A percentile compares a stretch with the other conserved stretches of the same genome.
These are phyloP conservation scores for Cercospora citrullina DNA, from an alignment of 2,329 filamentous ascomycete genomes.

Conservation along the genomic window DNA sequence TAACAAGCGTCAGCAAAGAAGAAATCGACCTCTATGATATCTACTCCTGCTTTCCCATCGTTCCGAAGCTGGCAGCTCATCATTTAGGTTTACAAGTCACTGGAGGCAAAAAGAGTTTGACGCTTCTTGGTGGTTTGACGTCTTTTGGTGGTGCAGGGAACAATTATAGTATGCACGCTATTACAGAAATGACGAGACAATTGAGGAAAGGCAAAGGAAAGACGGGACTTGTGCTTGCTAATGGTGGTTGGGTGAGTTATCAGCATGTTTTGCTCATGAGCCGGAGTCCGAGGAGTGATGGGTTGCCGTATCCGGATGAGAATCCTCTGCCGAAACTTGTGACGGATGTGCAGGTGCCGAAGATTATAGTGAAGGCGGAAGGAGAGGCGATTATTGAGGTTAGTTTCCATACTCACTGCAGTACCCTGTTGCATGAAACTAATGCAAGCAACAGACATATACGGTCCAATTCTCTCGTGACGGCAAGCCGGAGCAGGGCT, in stretches of 20 bases:
- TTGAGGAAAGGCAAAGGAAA: slow-evolving; percentile 50
- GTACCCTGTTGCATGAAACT: not conserved
- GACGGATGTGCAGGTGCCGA: slow-evolving; percentile 44
- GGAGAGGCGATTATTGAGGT: slow-evolving; percentile 58
- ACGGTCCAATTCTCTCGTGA: slow-evolving; percentile 59
- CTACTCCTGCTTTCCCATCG: slow-evolving; percentile 70
- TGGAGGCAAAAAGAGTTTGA: slow-evolving; percentile 47
- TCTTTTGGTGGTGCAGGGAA: slow-evolving; percentile 71
- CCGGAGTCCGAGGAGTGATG: slow-evolving; percentile 43
- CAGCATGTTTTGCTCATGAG: slow-evolving; percentile 64
- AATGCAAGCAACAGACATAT: slow-evolving; percentile 52
- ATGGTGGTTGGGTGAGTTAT: slow-evolving; percentile 66
- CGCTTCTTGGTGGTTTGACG: slow-evolving; percentile 64
- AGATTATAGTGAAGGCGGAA: slow-evolving; percentile 46
- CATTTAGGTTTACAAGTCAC: slow-evolving; percentile 58
- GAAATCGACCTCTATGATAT: slow-evolving; percentile 64
- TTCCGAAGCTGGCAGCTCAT: slow-evolving; percentile 64
- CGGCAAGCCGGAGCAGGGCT: slow-evolving; percentile 50
- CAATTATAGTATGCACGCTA: slow-evolving; percentile 68
- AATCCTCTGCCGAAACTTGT: slow-evolving; percentile 50
- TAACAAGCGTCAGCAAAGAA: slow-evolving; percentile 49
- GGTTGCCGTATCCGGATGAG: slow-evolving; percentile 48
- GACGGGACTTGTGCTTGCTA: slow-evolving; percentile 62
- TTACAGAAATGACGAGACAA: slow-evolving; percentile 58
- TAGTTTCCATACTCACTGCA: slow-evolving; percentile 24